Evolutionary conservation across 179 eudicot genomes (phyloP), one percentile per base, ranked within the genome.

Genomic region (Spergularia azorica): DNA sequence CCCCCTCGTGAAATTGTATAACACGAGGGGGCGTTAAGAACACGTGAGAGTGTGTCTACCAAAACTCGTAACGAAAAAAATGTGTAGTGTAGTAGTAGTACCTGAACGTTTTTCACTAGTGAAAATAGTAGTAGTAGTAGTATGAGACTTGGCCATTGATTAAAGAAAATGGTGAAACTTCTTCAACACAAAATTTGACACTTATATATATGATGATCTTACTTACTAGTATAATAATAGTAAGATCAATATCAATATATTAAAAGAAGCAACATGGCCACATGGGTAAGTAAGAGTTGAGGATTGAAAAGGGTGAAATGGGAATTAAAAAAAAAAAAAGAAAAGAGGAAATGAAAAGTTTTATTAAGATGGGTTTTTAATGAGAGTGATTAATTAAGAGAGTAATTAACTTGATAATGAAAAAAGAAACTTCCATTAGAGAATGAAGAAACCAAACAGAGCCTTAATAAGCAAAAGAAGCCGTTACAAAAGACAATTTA

Each of bases 81-180:
- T 26, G 32, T 26, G 32, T 26, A 26, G 32, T 26, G 32, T 26
- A 26, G 32, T 26, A 26, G 32, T 26, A 26, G 16, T 4, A 81
- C 84, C 84, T 77, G 80, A 6, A 62, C 72, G 26, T 3, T 43
- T 72, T 68, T 81, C 77, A 71, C 43, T 65, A n/a, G 71, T 51
- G 43, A 26, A 66, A 26, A 2, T 26, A 26, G 32, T 26, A 26
- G 32, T 26, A 26, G 32, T 26, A 26, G 55, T 48, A 70, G 7
- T 67, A 0, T 64, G 75, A 67, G 9, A 38, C 32, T 15, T 65
- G n/a, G 79, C 76, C 81, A 82, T 82, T 81, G 67, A 81, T 70
- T 20, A 69, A 10, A 36, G n/a, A 21, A 48, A 5, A 26, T 26
- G 32, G 32, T 26, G 9, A 57, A 6, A 26, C 70, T 69, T 36